Conservation (phyloP, 305 asterid species). For the Plantago lanceolata region DNA sequence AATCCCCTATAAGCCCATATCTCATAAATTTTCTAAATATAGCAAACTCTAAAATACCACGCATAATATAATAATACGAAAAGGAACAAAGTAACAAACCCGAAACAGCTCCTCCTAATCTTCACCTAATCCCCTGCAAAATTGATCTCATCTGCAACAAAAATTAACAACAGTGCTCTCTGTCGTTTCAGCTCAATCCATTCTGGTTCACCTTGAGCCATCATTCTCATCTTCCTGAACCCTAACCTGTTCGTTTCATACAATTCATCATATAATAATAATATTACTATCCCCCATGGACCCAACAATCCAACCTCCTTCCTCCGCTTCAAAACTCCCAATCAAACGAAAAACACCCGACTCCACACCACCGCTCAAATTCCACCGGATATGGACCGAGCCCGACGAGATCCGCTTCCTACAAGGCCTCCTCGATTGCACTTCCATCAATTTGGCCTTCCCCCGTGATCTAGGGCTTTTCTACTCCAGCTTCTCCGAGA, state of each 20-base stretch:
- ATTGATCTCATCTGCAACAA: background rate
- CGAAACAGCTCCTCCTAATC: background rate
- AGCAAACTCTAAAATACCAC: background rate
- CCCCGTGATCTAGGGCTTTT: conserved; percentile 66
- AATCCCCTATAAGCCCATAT: too few species aligned
- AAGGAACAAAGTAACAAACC: background rate
- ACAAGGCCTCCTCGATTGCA: conserved; percentile 48
- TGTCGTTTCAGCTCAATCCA: background rate
- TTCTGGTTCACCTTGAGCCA: background rate
- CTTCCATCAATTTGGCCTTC: conserved; percentile 43
- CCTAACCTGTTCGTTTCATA: background rate
- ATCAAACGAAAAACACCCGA: conserved; percentile 58
- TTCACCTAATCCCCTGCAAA: background rate
- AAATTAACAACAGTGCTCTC: background rate
- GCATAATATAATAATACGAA: too few species aligned
- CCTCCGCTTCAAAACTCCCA: conserved; percentile 59
- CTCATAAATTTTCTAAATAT: background rate
- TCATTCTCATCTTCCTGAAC: background rate
- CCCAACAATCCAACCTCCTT: background rate
- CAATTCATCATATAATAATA: too few species aligned
- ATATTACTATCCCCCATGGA: background rate
- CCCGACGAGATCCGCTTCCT: conserved; percentile 83
- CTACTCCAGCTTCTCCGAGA: conserved; percentile 56
- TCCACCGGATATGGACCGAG: conserved; percentile 83
- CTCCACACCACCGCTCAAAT: conserved; percentile 41